A percentile compares a stretch with the other conserved stretches of the same genome.
phyloP scores from a whole-genome alignment of 1,139 yeast genomes.

The Pichia sp. region DNA sequence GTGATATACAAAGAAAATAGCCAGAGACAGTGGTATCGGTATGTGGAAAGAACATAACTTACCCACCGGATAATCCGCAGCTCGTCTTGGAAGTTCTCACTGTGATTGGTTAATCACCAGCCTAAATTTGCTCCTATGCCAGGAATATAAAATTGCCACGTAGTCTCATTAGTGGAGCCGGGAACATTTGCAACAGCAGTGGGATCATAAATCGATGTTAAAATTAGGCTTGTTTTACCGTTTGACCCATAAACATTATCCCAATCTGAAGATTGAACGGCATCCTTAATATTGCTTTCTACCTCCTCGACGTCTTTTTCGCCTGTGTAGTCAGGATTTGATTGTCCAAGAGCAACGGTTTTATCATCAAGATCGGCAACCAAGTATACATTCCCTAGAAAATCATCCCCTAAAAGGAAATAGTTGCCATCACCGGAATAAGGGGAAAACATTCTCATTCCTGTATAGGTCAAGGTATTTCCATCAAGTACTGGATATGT shows the following conservation, averaged over 20 bases:
- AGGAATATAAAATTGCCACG: slow-evolving; percentile 1
- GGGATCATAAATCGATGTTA: slow-evolving; percentile 1
- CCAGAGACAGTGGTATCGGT: too few species aligned
- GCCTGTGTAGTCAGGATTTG: slow-evolving; percentile 25
- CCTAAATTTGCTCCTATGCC: slow-evolving; percentile 2
- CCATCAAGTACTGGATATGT: slow-evolving; percentile 30
- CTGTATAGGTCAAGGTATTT: background rate
- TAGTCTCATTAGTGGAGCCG: background rate
- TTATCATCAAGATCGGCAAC: slow-evolving; percentile 39
- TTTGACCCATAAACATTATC: slow-evolving; percentile 6
- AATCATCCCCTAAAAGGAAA: slow-evolving; percentile 14
- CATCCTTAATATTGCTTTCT: slow-evolving; percentile 6
- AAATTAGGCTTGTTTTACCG: slow-evolving; percentile 1
- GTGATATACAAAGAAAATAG: too few species aligned
- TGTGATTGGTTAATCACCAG: background rate
- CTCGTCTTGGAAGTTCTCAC: too few species aligned
- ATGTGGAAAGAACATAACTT: too few species aligned
- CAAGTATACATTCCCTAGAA: slow-evolving; percentile 32
- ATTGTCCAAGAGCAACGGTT: slow-evolving; percentile 36
- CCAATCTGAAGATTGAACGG: slow-evolving; percentile 6
- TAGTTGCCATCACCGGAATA: slow-evolving; percentile 6
- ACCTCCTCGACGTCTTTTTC: slow-evolving; percentile 22
- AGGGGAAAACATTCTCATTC: background rate
- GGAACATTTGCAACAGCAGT: background rate
- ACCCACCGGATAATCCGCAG: too few species aligned